These are phyloP conservation scores for Phylloporus arenicola DNA, from an alignment of 768 basidiomycete genomes.

Conservation along the genomic window DNA sequence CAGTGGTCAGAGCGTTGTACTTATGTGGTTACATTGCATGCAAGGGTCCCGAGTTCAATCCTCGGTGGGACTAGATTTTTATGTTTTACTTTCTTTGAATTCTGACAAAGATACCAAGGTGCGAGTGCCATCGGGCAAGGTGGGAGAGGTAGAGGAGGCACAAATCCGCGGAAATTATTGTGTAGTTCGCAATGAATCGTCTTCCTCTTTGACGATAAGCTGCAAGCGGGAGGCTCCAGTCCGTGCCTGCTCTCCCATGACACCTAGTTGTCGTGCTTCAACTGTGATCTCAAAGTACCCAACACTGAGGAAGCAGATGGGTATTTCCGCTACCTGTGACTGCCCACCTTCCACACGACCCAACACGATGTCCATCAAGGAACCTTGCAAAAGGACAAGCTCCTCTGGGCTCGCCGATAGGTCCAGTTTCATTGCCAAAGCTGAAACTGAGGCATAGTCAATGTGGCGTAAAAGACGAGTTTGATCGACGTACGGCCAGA, in stretches of 20 bases:
- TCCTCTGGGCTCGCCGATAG: constrained; percentile 53
- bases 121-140: too few species aligned
- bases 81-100: not conserved
- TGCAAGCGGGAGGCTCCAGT: constrained; percentile 20
- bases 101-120: not conserved
- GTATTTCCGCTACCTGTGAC: constrained; percentile 45
- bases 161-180: not conserved
- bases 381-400: constrained; percentile 67
- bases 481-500: constrained; percentile 50
- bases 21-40: constrained; percentile 51
- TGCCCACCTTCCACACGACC: constrained; percentile 57
- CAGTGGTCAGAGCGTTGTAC: constrained; percentile 61
- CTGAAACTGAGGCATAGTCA: constrained; percentile 38
- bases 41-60: constrained; percentile 62
- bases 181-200: not conserved
- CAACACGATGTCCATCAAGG: constrained; percentile 53
- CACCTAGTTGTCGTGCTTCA: constrained; percentile 30
- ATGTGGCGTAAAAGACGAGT: not conserved
- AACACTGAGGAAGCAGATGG: constrained; percentile 67
- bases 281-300: constrained; percentile 54
- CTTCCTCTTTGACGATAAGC: constrained; percentile 10
- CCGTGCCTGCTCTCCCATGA: constrained; percentile 8
- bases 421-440: constrained; percentile 50
- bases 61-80: constrained; percentile 55
- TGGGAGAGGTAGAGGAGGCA: too few species aligned